Evolutionary conservation across 1,139 yeast genomes (phyloP).

Genomic region (Trichomonascaceae sp.): DNA sequence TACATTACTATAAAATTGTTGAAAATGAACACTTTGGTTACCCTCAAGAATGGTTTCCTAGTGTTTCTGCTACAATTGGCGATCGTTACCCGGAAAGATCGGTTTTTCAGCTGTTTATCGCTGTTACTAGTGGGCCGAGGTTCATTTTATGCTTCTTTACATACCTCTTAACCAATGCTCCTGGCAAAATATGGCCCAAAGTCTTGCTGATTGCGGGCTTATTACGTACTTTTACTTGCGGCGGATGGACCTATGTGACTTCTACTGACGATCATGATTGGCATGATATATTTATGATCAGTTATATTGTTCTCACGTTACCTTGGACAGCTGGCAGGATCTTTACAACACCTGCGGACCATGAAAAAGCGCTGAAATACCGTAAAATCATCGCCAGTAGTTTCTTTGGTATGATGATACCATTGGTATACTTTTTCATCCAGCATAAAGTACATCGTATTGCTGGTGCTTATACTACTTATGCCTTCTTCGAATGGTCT

Average conservation of each 20-base stretch:
- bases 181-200: constrained; percentile 39
- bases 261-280: constrained; percentile 95
- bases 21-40: constrained; percentile 79
- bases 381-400: constrained; percentile 50
- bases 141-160: constrained; percentile 64
- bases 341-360: constrained; percentile 45
- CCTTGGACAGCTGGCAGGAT: constrained; percentile 82
- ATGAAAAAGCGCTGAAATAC: constrained; percentile 43
- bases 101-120: constrained; percentile 71
- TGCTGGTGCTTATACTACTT: constrained; percentile 92
- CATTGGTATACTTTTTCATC: constrained; percentile 81
- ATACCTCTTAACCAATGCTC: constrained; percentile 39
- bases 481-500: constrained; percentile 94
- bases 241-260: constrained; percentile 97
- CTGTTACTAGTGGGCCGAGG: constrained; percentile 56
- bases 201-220: constrained; percentile 53
- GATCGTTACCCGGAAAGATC: constrained; percentile 95
- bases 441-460: constrained; percentile 84
- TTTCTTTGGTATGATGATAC: constrained; percentile 68
- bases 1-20: constrained; percentile 84
- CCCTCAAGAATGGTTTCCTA: constrained; percentile 98
- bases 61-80: constrained; percentile 94
- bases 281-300: constrained; percentile 93
- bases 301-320: constrained; percentile 77
- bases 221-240: constrained; percentile 84